Conservation (phyloP, 2,329 filamentous ascomycete species). For the Colletotrichum somersetense region DNA sequence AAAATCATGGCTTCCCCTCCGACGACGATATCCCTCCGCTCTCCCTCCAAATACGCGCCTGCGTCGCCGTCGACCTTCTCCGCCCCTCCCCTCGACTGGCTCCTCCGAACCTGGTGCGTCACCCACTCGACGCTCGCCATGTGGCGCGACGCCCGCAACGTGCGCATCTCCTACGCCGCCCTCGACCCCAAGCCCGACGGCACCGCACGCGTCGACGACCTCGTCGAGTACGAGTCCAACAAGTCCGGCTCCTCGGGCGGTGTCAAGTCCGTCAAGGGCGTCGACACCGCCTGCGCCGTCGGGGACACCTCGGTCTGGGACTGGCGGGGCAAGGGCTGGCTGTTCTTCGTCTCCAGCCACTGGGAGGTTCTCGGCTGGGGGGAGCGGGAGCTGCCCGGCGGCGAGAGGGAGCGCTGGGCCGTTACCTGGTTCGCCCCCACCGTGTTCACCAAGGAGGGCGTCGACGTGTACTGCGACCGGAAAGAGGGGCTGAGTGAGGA, state of each 20-base stretch:
- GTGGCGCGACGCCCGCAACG: conserved; percentile 85
- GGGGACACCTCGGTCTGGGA: conserved; percentile 66
- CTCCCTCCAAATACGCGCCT: conserved; percentile 63
- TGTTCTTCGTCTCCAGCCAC: conserved; percentile 78
- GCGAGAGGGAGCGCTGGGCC: conserved; percentile 72
- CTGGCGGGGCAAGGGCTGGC: conserved; percentile 83
- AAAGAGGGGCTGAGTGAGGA: conserved; percentile 69
- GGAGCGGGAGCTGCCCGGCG: conserved; percentile 58
- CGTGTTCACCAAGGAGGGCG: conserved; percentile 83
- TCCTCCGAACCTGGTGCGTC: conserved; percentile 77
- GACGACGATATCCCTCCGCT: conserved; percentile 37
- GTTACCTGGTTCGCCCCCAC: conserved; percentile 90
- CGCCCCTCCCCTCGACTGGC: conserved; percentile 68
- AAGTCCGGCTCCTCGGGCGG: conserved; percentile 51
- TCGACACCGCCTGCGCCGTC: conserved; percentile 64
- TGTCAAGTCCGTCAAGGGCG: conserved; percentile 72
- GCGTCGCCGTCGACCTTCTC: conserved; percentile 47
- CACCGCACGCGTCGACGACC: conserved; percentile 72
- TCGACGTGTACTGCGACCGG: conserved; percentile 81
- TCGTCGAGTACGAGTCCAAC: conserved; percentile 76
- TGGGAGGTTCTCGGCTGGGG: conserved; percentile 89
- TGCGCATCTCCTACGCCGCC: conserved; percentile 80
- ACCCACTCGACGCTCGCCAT: conserved; percentile 82
- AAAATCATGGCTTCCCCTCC: conserved; percentile 37
- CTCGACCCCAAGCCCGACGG: conserved; percentile 58